A percentile compares a stretch with the other conserved stretches of the same genome.
Evolutionary conservation across 441 rosid genomes (phyloP).

Genomic region (Adansonia rubrostipa): DNA sequence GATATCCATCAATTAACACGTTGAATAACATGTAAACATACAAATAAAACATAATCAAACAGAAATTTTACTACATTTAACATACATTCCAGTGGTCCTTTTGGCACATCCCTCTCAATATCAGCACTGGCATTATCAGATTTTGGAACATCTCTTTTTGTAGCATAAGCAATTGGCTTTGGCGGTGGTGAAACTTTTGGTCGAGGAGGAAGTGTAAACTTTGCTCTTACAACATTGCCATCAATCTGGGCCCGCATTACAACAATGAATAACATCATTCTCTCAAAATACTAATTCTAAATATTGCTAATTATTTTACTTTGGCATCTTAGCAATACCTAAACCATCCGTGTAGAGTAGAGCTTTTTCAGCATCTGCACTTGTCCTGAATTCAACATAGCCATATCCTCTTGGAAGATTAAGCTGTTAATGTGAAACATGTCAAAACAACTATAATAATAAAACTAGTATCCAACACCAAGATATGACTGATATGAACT

Average conservation of each 20-base stretch:
- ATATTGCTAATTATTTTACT: conserved; percentile 18
- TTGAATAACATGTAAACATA: not conserved
- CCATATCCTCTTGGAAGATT: conserved; percentile 97
- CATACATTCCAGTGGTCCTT: conserved; percentile 74
- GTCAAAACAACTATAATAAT: conserved; percentile 8
- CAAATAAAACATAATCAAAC: conserved; percentile 19
- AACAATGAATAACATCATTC: conserved; percentile 29
- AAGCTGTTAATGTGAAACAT: conserved; percentile 50
- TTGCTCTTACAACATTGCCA: conserved; percentile 86
- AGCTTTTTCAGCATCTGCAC: conserved; percentile 98
- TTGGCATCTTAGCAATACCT: conserved; percentile 37
- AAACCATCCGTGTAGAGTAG: conserved; percentile 93
- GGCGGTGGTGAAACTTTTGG: conserved; percentile 76
- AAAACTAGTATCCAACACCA: not conserved
- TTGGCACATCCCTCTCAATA: conserved; percentile 78
- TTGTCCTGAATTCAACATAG: conserved; percentile 88
- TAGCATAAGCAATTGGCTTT: conserved; percentile 58
- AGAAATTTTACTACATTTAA: conserved; percentile 13
- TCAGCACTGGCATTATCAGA: conserved; percentile 58
- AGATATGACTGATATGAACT: conserved; percentile 37
- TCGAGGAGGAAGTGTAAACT: conserved; percentile 75
- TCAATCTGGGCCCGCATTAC: conserved; percentile 88
- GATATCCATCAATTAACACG: conserved; percentile 29
- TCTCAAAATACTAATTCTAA: conserved; percentile 1
- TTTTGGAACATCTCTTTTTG: conserved; percentile 66